These are phyloP conservation scores for Silybum marianum DNA, from an alignment of 129 eudicot genomes.

Conservation along the genomic window DNA sequence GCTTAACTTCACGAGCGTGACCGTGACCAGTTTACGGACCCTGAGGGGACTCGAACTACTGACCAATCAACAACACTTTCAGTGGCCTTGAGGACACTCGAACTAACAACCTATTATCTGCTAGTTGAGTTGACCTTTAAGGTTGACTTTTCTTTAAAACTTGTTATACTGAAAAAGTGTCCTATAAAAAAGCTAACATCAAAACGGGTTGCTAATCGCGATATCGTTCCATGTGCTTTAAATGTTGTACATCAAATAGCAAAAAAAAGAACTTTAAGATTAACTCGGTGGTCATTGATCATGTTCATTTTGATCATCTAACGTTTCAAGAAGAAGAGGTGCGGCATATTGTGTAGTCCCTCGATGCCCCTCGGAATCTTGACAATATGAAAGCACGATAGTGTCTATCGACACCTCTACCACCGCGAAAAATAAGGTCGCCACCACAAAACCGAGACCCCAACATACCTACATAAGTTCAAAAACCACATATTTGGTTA, in stretches of 20 bases:
- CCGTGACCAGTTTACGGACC: too few species aligned
- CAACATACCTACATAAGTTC: slow-evolving; percentile 69
- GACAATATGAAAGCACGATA: slow-evolving; percentile 89
- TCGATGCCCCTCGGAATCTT: slow-evolving; percentile 85
- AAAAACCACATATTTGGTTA: slow-evolving; percentile 4
- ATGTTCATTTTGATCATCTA: slow-evolving; percentile 68
- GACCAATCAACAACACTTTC: too few species aligned
- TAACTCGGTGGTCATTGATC: slow-evolving; percentile 44
- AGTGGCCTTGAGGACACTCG: too few species aligned
- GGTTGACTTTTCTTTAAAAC: not conserved
- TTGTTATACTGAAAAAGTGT: not conserved
- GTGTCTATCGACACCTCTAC: slow-evolving; percentile 93
- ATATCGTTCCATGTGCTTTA: slow-evolving; percentile 16
- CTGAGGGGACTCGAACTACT: too few species aligned
- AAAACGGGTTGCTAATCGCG: not conserved
- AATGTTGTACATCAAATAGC: slow-evolving; percentile 7
- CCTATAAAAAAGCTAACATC: not conserved
- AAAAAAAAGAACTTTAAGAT: not conserved
- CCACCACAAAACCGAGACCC: slow-evolving; percentile 83
- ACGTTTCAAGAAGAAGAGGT: slow-evolving; percentile 76
- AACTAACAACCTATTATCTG: too few species aligned
- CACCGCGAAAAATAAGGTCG: slow-evolving; percentile 84
- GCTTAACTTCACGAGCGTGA: too few species aligned
- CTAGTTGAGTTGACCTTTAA: not conserved
- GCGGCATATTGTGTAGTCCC: slow-evolving; percentile 90